Percentiles rank a stretch among this genome's conserved stretches.
Conservation (phyloP, 108 stramenopile species). For the Aurantiochytrium sp. region DNA sequence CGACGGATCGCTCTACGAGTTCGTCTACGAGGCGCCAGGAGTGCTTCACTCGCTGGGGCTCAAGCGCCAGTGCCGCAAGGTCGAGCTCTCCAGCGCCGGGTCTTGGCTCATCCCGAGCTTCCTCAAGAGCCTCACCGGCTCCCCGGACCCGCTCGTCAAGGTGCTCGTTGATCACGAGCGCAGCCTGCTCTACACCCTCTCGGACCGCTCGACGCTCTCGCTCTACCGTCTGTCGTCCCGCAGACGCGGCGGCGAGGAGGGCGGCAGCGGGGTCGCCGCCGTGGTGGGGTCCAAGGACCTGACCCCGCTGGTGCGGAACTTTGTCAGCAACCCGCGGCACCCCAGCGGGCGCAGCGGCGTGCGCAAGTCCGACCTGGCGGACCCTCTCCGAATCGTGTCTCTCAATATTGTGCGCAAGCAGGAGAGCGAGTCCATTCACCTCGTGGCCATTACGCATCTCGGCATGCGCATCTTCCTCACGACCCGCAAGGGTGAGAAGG, state of each 20-base stretch:
- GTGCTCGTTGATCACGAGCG: conserved; percentile 13
- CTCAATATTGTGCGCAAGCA: neutral
- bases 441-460: neutral
- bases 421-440: conserved; percentile 19
- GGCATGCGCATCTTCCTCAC: conserved; percentile 19
- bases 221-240: neutral
- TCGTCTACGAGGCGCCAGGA: conserved; percentile 64
- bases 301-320: neutral
- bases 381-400: neutral
- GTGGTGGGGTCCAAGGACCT: neutral
- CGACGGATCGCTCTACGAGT: conserved; percentile 87
- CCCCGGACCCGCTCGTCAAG: neutral
- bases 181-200: neutral
- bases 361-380: neutral
- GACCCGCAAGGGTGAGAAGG: neutral
- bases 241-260: neutral
- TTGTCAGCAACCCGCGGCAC: neutral
- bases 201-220: neutral
- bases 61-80: conserved; percentile 18
- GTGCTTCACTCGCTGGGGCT: neutral
- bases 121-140: neutral
- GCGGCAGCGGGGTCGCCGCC: neutral
- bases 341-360: neutral
- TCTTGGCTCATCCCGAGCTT: neutral
- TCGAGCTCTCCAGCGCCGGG: neutral